Base-by-base conservation (phyloP, 345 rosid genomes). In the Theobroma cacao region DNA sequence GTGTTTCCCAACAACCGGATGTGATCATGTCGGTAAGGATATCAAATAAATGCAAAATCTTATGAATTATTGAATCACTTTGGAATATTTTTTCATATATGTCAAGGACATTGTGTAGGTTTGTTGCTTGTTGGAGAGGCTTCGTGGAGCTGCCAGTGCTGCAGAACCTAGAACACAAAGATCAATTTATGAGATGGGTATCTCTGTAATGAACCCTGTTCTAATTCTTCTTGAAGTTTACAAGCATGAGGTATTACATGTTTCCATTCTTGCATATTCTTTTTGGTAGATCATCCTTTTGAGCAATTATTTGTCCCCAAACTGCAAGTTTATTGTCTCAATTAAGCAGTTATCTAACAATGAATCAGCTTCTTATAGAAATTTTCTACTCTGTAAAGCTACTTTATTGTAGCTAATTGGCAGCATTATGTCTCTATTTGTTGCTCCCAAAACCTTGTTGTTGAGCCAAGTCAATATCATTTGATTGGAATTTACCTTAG, bases 71-170 rank as follows among this genome's bases (percentile, higher is more conserved):
- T 24, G 36, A 74, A 63, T 75, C 76, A 52, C 28, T 83, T 62
- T 14, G 70, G 31, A 81, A 77, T 63, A 28, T 48, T 68, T 81
- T 59, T 77, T 47, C 61, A 58, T 75, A 26, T 52, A 77, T 74
- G 28, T 80, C 76, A 58, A 74, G 73, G 68, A 61, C 77, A 71
- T 79, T 33, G 47, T 88, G 78, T 79, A 96, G 99, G 93, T 94
- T 78, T 91, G 91, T 83, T 92, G 95, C 88, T 88, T 92, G 72
- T 79, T 96, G 85, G 99, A 94, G 82, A 81, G 99, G 78, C 91
- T 96, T 84, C 94, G 98, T 75, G 99, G 99, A 83, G 98, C 99
- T 50, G 98, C 97, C 41, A 77, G 87, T 86, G 99, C 98, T 70
- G 85, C 95, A 38, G 99, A 93, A 86, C 99, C 99, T 76, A 91